These are phyloP conservation scores for Furcasterigmium sp. DNA, from an alignment of 2,329 filamentous ascomycete genomes.

Conservation along the genomic window DNA sequence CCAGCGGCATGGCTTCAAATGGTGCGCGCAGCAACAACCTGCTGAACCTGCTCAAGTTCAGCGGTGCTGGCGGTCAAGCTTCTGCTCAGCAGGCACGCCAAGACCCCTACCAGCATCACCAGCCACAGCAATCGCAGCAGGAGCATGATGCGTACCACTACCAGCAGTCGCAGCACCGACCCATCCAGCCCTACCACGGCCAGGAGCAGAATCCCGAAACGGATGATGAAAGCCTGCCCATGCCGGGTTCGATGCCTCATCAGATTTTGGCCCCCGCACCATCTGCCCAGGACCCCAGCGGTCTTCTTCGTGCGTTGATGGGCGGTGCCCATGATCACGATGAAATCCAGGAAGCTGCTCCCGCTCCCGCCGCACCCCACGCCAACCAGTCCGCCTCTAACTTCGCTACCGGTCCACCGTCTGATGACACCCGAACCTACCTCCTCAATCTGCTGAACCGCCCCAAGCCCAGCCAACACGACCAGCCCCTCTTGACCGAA, in stretches of 20 bases:
- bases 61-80: constrained; percentile 24
- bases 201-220: constrained; percentile 17
- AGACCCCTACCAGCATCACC: constrained; percentile 21
- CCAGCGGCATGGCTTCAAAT: constrained; percentile 26
- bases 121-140: constrained; percentile 14
- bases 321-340: constrained; percentile 49
- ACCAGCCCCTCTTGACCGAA: constrained; percentile 36
- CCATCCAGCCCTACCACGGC: constrained; percentile 8
- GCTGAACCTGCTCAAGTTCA: constrained; percentile 59
- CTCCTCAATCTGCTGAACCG: constrained; percentile 81
- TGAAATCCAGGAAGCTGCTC: constrained; percentile 18
- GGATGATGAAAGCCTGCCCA: constrained; percentile 18
- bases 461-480: constrained; percentile 60
- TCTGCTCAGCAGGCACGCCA: constrained; percentile 8
- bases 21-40: constrained; percentile 49
- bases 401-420: constrained; percentile 46
- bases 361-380: constrained; percentile 13
- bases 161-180: constrained; percentile 15
- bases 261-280: constrained; percentile 54
- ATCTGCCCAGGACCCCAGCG: constrained; percentile 48
- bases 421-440: constrained; percentile 74
- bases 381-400: constrained; percentile 22
- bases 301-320: constrained; percentile 56
- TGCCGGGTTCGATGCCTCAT: constrained; percentile 23
- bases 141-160: constrained; percentile 14